Evolutionary conservation across 768 basidiomycete species (phyloP).

Genomic region (Asterophora lycoperdoides): DNA sequence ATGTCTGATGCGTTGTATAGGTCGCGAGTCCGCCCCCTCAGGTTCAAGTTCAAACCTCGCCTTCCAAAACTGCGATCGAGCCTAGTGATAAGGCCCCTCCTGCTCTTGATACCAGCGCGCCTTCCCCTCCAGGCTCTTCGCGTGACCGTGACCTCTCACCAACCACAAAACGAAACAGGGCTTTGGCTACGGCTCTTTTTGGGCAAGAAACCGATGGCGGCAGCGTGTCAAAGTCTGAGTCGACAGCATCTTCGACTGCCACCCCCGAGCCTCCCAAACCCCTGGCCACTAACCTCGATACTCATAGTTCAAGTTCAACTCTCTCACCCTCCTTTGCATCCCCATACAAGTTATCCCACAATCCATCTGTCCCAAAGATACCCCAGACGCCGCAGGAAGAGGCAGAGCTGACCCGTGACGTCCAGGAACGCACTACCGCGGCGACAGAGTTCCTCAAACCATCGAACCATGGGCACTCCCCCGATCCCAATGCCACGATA

Average conservation of each 20-base stretch:
- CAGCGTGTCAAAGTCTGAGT: background rate
- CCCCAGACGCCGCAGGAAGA: constrained; percentile 44
- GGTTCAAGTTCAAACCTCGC: constrained; percentile 32
- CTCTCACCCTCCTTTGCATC: constrained; percentile 25
- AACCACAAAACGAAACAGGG: constrained; percentile 60
- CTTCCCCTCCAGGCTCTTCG: constrained; percentile 15
- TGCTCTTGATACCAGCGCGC: constrained; percentile 17
- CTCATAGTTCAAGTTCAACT: constrained; percentile 23
- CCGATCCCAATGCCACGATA: constrained; percentile 30
- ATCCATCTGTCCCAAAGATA: constrained; percentile 40
- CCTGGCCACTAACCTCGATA: constrained; percentile 12
- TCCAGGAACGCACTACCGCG: constrained; percentile 64
- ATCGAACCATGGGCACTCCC: constrained; percentile 34
- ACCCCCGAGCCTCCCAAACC: constrained; percentile 2
- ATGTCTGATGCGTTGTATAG: constrained; percentile 27
- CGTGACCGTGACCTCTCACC: constrained; percentile 38
- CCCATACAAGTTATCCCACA: constrained; percentile 36
- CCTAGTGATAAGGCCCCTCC: constrained; percentile 19
- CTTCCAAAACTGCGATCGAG: constrained; percentile 30
- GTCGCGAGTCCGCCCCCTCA: constrained; percentile 58
- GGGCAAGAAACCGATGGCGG: constrained; percentile 38
- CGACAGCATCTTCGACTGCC: background rate
- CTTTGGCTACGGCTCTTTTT: constrained; percentile 75
- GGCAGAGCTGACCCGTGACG: constrained; percentile 56
- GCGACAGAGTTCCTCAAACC: constrained; percentile 60